Base-by-base conservation (phyloP, 2,329 filamentous ascomycete genomes). In the Colletotrichum siamense region DNA sequence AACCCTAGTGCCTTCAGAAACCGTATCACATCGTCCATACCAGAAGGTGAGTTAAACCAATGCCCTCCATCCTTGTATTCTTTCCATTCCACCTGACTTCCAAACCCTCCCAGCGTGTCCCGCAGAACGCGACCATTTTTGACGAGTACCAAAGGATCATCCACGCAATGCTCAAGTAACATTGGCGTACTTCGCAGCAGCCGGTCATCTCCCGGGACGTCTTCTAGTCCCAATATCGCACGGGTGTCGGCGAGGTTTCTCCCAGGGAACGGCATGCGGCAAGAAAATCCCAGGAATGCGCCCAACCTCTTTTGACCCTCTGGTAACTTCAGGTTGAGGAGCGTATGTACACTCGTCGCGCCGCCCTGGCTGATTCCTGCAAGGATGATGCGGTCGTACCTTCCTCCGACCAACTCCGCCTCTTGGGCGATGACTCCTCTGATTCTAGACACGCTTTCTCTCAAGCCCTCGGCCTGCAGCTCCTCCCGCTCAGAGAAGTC, bases 361-460 rank as follows among this genome's bases (percentile, higher is more conserved):
- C 82, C 86, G 24, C 88, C 88, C 82, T 88, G 86, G 70, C 87
- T 88, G 68, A 89, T 87, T 0, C 88, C 88, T 8, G 85, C 85
- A 1, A 89, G 79, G 8, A 89, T 81, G 26, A 90, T 78, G 8
- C 79, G 80, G 22, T 87, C 82, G 79, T 82, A 85, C 15, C 82
- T 79, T 2, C 85, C 86, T 1, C 82, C 82, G 6, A 89, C 77
- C 8, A 70, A 6, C 3, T 71, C 74, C 5, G 85, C 86, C 79
- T 89, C 87, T 0, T 76, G 57, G 6, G 30, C 61, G 1, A 89
- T 78, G 5, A 88, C 61, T 0, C 78, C 66, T 4, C 81, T 78
- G 3, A 89, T 80, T 5, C 78, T 76, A 0, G 66, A 57, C 0
- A 88, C 83, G 72, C 84, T 85, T 12, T 87, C 85, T 39, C 79